Conservation (phyloP, 2,329 filamentous ascomycete species). For the Trichoderma sp. region DNA sequence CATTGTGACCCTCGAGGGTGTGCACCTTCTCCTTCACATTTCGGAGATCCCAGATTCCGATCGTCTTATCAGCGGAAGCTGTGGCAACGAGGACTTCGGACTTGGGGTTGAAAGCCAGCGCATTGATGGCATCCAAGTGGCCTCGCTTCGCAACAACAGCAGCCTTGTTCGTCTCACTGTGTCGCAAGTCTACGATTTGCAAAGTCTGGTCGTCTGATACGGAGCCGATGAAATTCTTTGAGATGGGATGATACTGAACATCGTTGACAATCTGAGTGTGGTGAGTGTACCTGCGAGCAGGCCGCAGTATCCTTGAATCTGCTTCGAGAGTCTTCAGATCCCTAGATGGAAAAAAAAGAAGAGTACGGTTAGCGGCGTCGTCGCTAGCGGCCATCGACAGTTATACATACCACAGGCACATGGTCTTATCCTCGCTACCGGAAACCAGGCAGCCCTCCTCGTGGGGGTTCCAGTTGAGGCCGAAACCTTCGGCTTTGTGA, state of each 20-base stretch:
- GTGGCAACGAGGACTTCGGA: slow-evolving; percentile 90
- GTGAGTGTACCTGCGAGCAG: slow-evolving; percentile 75
- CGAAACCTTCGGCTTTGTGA: slow-evolving; percentile 86
- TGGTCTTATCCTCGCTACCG: slow-evolving; percentile 87
- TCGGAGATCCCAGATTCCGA: slow-evolving; percentile 92
- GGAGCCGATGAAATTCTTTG: slow-evolving; percentile 80
- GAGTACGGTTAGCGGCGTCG: not conserved
- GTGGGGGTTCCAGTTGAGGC: slow-evolving; percentile 88
- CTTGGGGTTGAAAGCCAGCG: slow-evolving; percentile 89
- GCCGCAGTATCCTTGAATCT: slow-evolving; percentile 66
- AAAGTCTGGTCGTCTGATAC: slow-evolving; percentile 94
- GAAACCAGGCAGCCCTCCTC: slow-evolving; percentile 78
- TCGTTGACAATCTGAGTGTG: slow-evolving; percentile 94
- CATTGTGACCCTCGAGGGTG: slow-evolving; percentile 81
- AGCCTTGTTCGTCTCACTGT: slow-evolving; percentile 61
- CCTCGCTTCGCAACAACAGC: slow-evolving; percentile 68
- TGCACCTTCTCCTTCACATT: slow-evolving; percentile 89
- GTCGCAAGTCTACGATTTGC: slow-evolving; percentile 85
- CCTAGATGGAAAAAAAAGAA: slow-evolving; percentile 44
- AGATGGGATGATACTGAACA: slow-evolving; percentile 89
- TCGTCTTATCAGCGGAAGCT: slow-evolving; percentile 90
- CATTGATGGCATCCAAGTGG: slow-evolving; percentile 91
- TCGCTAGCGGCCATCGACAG: not conserved
- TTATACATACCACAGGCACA: slow-evolving; percentile 73
- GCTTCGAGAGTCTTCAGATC: slow-evolving; percentile 75